phyloP scores from a whole-genome alignment of 1,139 yeast species.

The Sugiyamaella xylanicola region DNA sequence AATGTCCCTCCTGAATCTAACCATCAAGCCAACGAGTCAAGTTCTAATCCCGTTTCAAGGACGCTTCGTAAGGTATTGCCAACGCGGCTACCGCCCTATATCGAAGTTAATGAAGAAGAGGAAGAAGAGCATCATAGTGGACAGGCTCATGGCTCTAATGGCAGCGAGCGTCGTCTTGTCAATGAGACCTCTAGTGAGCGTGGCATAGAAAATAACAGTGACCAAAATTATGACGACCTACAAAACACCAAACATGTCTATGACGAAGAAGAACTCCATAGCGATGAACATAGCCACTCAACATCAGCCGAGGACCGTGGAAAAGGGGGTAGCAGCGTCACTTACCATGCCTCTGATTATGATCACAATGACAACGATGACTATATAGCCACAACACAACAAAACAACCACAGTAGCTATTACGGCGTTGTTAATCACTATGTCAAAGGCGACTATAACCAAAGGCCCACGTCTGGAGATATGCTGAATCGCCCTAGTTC shows the following conservation, averaged over 20 bases:
- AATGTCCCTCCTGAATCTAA: neutral
- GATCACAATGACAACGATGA: slow-evolving; percentile 9
- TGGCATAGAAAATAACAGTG: too few relatives aligned
- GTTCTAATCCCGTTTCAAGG: slow-evolving; percentile 4
- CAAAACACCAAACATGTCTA: too few relatives aligned
- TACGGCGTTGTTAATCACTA: slow-evolving; percentile 11
- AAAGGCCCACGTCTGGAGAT: neutral
- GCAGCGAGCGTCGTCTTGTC: neutral
- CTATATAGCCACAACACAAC: neutral
- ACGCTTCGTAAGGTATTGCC: neutral
- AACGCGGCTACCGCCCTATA: slow-evolving; percentile 8
- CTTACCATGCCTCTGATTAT: neutral
- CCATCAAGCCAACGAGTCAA: neutral
- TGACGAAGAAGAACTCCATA: too few relatives aligned
- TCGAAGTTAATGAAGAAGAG: slow-evolving; percentile 7
- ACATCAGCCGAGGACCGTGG: neutral
- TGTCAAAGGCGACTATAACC: neutral
- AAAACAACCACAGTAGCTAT: slow-evolving; percentile 1
- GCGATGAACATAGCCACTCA: too few relatives aligned
- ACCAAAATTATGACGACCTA: too few relatives aligned
- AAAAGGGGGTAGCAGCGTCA: neutral
- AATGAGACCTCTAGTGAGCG: too few relatives aligned
- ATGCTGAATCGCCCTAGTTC: neutral
- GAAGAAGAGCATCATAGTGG: neutral
- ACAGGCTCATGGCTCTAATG: neutral